phyloP scores from a whole-genome alignment of 2,329 filamentous ascomycete species.

The Hypoxylon sp. region DNA sequence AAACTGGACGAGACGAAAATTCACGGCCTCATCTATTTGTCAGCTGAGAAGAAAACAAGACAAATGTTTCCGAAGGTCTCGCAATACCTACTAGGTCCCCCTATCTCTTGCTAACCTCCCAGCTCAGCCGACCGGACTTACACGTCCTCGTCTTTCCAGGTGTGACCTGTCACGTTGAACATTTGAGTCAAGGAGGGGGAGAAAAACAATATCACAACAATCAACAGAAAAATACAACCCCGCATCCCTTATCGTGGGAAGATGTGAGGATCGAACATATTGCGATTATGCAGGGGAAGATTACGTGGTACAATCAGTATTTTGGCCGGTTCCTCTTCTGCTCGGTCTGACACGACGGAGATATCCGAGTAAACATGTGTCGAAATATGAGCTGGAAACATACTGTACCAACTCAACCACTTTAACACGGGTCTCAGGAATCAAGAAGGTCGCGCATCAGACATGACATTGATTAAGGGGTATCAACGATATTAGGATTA shows the following conservation, averaged over 20 bases:
- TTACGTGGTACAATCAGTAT: slow-evolving; percentile 10
- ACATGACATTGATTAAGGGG: slow-evolving; percentile 17
- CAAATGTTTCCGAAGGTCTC: slow-evolving; percentile 16
- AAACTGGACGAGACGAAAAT: slow-evolving; percentile 33
- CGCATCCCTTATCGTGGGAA: slow-evolving; percentile 6
- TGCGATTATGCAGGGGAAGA: slow-evolving; percentile 17
- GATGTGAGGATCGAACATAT: slow-evolving; percentile 10
- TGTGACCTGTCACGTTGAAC: slow-evolving; percentile 19
- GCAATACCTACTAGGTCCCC: slow-evolving; percentile 6
- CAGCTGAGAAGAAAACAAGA: slow-evolving; percentile 3
- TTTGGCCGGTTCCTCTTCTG: slow-evolving; percentile 6
- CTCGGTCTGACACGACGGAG: slow-evolving; percentile 1
- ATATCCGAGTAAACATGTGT: slow-evolving; percentile 7
- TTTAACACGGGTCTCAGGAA: slow-evolving; percentile 2
- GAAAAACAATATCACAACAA: slow-evolving; percentile 7
- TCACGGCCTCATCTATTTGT: slow-evolving; percentile 14
- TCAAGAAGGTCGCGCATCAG: neutral
- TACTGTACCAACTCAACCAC: no score
- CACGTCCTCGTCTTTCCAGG: slow-evolving; percentile 1
- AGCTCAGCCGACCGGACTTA: no score
- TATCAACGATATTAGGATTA: slow-evolving; percentile 29
- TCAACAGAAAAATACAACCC: slow-evolving; percentile 11
- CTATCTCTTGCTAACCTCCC: no score
- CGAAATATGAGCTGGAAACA: no score
- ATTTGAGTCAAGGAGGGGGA: slow-evolving; percentile 17